Evolutionary conservation across 2,329 filamentous ascomycete genomes (phyloP), one percentile per base, ranked within the genome.

Genomic region (Sarocladium strictum): DNA sequence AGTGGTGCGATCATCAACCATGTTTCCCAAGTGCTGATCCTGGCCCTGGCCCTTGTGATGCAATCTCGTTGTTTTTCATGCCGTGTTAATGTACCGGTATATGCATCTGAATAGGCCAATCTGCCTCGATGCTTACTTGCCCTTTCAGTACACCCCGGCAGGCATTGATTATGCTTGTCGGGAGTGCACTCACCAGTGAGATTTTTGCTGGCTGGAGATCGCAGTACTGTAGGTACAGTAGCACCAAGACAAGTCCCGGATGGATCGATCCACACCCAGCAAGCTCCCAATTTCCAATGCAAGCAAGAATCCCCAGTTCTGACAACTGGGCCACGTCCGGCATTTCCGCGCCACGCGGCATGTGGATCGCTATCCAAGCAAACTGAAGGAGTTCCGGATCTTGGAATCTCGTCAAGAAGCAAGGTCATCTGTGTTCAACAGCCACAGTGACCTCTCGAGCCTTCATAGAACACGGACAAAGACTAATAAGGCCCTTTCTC

Each of bases 61-160:
- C 43, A 47, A 47, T 47, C 43, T 47, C 21, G 24, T 27, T 29
- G 14, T 47, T 26, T n/a, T 27, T 47, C 43, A 47, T 47, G 43
- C 43, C 40, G 40, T 19, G 43, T 47, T 24, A 29, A 27, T 24
- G 19, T 10, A n/a, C n/a, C n/a, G n/a, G n/a, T n/a, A n/a, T 6
- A 32, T 32, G 29, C 29, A 32, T 32, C 29, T 32, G 6, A 32
- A 6, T 12, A 12, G 29, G 29, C 29, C 29, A 32, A 32, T 32
- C 29, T 32, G 29, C 29, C 29, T 32, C 12, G 29, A 24, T 23
- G 29, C 29, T 7, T 15, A 15, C 7, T 43, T 43, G 17, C 40
- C 43, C 21, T 47, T 14, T 47, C 43, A 6, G 29, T 15, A 15
- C 40, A 19, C 24, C 10, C 11, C 15, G 7, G 6, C 10, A 24